Evolutionary conservation across 345 rosid species (phyloP).

Genomic region (Arabis hirsuta): DNA sequence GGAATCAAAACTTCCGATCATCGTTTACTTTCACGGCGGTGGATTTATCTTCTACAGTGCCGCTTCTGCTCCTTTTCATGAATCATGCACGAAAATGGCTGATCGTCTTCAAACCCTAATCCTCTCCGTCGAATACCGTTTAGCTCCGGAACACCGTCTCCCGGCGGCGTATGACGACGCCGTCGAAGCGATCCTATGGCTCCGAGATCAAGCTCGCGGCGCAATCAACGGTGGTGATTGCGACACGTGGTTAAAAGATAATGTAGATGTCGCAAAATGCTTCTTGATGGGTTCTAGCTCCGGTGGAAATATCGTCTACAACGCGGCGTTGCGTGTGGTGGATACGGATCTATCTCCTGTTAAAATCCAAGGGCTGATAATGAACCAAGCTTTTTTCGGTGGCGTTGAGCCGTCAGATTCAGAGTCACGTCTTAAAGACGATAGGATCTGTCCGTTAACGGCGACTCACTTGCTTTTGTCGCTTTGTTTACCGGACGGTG

Average conservation of each 20-base stretch:
- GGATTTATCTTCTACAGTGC: slow-evolving; percentile 66
- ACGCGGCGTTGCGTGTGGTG: slow-evolving; percentile 55
- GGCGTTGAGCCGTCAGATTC: slow-evolving; percentile 68
- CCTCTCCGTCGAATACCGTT: slow-evolving; percentile 81
- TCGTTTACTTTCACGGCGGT: slow-evolving; percentile 79
- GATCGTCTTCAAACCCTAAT: slow-evolving; percentile 53
- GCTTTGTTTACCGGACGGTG: slow-evolving; percentile 64
- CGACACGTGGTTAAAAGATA: slow-evolving; percentile 70
- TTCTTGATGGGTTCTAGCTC: slow-evolving; percentile 76
- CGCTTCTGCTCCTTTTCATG: slow-evolving; percentile 54
- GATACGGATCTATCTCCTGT: slow-evolving; percentile 56
- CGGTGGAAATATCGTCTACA: slow-evolving; percentile 77
- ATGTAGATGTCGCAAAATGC: slow-evolving; percentile 61
- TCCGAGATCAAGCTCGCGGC: slow-evolving; percentile 59
- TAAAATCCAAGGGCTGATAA: slow-evolving; percentile 66
- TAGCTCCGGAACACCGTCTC: slow-evolving; percentile 92
- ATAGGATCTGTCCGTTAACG: slow-evolving; percentile 57
- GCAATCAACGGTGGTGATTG: slow-evolving; percentile 48
- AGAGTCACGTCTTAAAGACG: slow-evolving; percentile 53
- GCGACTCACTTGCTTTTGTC: slow-evolving; percentile 71
- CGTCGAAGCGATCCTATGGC: slow-evolving; percentile 69
- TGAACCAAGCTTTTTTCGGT: slow-evolving; percentile 68
- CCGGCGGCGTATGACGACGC: slow-evolving; percentile 93
- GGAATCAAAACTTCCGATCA: slow-evolving; percentile 58
- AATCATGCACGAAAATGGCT: slow-evolving; percentile 55